Base-by-base conservation (phyloP, 169 alveolate genomes). In the Eimeria sp. region DNA sequence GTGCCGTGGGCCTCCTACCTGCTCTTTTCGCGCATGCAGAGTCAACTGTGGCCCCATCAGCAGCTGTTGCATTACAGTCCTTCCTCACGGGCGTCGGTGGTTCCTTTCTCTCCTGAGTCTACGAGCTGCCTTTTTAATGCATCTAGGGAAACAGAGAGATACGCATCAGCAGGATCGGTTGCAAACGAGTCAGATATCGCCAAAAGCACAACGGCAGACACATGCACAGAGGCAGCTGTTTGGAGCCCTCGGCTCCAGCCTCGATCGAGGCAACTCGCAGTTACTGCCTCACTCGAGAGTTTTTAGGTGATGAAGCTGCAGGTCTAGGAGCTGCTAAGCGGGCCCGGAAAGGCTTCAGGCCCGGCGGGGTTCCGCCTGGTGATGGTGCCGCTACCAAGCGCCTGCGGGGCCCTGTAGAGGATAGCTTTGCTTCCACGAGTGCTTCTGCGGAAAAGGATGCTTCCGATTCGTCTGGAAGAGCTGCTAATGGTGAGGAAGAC, bases 221-320 rank as follows among this genome's bases (percentile, higher is more conserved):
- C 87, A 76, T 76, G 87, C 87, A 76, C 87, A 76, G 65, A 22
- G 87, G 87, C 63, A 49, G 87, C 43, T 76, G 61, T n/a, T 30
- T 76, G 87, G 87, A 76, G 87, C 87, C 87, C 20, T 76, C 87
- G 87, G 87, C 87, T 76, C 87, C 87, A 45, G 16, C 61, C 87
- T 76, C 87, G 34, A 47, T 76, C 61, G 87, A 76, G 87, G 87
- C 57, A 76, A 2, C 45, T 45, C 87, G 61, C 65, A 76, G 87
- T 22, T 76, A 45, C 34, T 45, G 65, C 61, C 87, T 76, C 49
- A n/a, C 57, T 10, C 25, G 87, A 76, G 87, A 76, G 34, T 76
- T 76, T 49, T 76, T 76, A 49, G 61, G 65, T n/a, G 87, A 76
- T 76, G 87, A 76, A 34, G 40, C 40, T 20, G 5, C 63, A 76